Evolutionary conservation across 805 yeast genomes (phyloP), one percentile per base, ranked within the genome.

Genomic region (Hanseniaspora lindneri): DNA sequence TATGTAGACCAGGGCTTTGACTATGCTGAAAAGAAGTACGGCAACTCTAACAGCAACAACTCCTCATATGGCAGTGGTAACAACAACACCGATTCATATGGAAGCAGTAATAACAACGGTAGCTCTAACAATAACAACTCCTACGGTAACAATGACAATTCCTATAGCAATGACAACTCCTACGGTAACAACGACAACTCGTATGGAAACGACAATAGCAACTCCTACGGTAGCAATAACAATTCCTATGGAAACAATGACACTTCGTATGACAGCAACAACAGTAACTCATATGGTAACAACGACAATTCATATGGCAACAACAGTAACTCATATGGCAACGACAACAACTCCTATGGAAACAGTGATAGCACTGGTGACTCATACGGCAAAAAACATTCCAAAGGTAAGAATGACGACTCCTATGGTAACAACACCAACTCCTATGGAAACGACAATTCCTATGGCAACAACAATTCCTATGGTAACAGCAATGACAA

Each of bases 111-210:
- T 13, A 57, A 17, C 52, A 54, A 46, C 54, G 59, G 59, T 50
- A n/a, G 53, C 20, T 47, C 39, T 35, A 27, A 27, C 29, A 50
- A 47, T 42, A 27, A 44, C 50, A 47, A 47, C 41, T 16, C 60
- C 36, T 63, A 62, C 52, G 68, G 66, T 50, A 59, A 61, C 21
- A 50, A 53, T 50, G 58, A 55, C 35, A 11, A 60, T 49, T 57
- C 64, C 8, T 61, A 59, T 39, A 62, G 49, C 51, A 54, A 54
- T 41, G 16, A 23, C 32, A 53, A 57, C 50, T 59, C 62, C n/a
- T 57, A 56, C 48, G 60, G 61, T 34, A 44, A 52, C 44, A 55
- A 55, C 46, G 55, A 62, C 8, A n/a, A 19, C 14, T 46, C 50
- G 8, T 60, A 58, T 35, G 60, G 61, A 35, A 51, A 54, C 27